Evolutionary conservation across 768 basidiomycete species (phyloP), one percentile per base, ranked within the genome.

Genomic region (Gyrodon lividus): DNA sequence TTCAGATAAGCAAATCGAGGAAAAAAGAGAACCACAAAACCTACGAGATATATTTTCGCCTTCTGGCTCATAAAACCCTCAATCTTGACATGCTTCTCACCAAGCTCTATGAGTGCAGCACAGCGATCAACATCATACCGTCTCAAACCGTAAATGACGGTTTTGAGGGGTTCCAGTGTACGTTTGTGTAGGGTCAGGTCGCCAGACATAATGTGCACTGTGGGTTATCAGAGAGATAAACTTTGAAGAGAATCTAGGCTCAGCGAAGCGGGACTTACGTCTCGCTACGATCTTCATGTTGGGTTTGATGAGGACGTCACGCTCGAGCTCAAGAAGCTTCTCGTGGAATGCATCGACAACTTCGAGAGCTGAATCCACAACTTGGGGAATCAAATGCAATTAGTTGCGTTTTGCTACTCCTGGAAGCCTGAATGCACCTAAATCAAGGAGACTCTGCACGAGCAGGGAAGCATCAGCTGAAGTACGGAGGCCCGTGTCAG

Each of bases 141-240:
- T 30, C 87, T 72, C 24, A 91, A 65, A 10, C 86, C 83, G 57
- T 84, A 85, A 22, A 91, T 73, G 52, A 89, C 70, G 0, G 81
- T 79, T 59, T 80, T 86, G 59, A 91, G 77, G 0, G 88, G 88
- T 33, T 83, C 84, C 13, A 89, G 74, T 3, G 87, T 87, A 17
- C 86, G 79, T 61, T 87, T 88, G 64, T 86, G 84, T 42, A 88
- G 69, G 50, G 82, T 83, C 4, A 91, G 74, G 58, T 91, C 87
- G 14, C 85, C 87, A 38, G 83, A 84, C 17, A 89, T 74, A 50
- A 91, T 86, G 59, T 89, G 88, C 38, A 91, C 86, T 87, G 54
- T 8, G 34, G 6, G 9, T 3, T 14, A 10, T 5, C 19, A 45
- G 31, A n/a, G 7, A 16, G 9, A 31, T 31, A 31, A 31, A 31